phyloP scores from a whole-genome alignment of 1,284 basidiomycete genomes.

The Clitocybe nebularis region DNA sequence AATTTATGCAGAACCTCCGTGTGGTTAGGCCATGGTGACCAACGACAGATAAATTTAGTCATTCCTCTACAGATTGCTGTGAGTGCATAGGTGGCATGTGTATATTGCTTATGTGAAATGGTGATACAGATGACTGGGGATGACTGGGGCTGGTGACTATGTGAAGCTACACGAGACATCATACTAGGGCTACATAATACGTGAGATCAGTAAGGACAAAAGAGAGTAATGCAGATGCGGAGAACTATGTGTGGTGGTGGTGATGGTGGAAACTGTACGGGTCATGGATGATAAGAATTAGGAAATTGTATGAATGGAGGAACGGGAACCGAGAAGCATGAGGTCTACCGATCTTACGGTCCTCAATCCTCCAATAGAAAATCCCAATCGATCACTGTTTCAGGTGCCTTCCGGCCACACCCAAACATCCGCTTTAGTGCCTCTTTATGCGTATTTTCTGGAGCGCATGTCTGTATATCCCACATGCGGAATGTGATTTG shows the following conservation, averaged over 20 bases:
- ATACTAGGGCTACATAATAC: constrained; percentile 11
- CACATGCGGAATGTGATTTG: constrained; percentile 70
- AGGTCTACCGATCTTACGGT: constrained; percentile 4
- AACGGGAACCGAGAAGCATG: constrained; percentile 8
- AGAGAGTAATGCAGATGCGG: constrained; percentile 10
- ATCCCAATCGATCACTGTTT: constrained; percentile 67
- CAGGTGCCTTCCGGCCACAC: constrained; percentile 48
- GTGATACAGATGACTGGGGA: constrained; percentile 21
- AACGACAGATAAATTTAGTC: too few relatives aligned
- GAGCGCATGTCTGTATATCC: constrained; percentile 61
- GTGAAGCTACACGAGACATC: constrained; percentile 10
- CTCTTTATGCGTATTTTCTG: constrained; percentile 59
- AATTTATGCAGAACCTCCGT: too few relatives aligned
- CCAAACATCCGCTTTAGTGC: constrained; percentile 61
- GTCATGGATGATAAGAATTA: constrained; percentile 13
- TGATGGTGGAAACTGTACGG: constrained; percentile 9
- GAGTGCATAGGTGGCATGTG: background rate
- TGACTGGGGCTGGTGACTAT: constrained; percentile 1
- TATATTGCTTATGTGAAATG: constrained; percentile 10
- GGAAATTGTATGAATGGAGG: constrained; percentile 15
- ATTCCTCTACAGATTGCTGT: too few relatives aligned
- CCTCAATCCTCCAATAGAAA: constrained; percentile 65
- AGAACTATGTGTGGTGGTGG: constrained; percentile 9
- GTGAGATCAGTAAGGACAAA: constrained; percentile 8
- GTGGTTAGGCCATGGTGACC: too few relatives aligned